Base-by-base conservation (phyloP, 768 basidiomycete species). In the Tylopilus sp. region DNA sequence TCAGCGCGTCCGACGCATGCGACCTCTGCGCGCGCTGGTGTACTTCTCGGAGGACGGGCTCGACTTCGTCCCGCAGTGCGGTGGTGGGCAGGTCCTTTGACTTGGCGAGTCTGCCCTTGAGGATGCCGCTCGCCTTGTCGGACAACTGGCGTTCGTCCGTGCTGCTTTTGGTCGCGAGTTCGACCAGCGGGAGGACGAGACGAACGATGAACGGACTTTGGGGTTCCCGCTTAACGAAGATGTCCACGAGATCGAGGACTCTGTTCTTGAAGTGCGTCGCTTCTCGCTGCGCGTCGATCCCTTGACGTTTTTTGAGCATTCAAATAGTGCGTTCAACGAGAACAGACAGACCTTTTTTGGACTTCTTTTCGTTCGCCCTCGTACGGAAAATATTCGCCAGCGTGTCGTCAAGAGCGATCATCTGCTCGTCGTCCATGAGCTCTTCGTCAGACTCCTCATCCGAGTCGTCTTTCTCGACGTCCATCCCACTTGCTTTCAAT, bases 201-300 rank as follows among this genome's bases (percentile, higher is more conserved):
- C 79, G 82, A 34, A 91, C 62, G 48, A 84, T 71, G 50, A 86
- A 76, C 1, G 85, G 77, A 65, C 81, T 96, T n/a, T 83, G 75
- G 2, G 88, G 79, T 59, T 92, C 87, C 62, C 83, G 86, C 66
- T 83, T 88, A 58, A 88, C 71, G 72, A 85, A 95, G 22, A 80
- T 83, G 49, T 98, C 94, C 53, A 98, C 79, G n/a, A 99, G 81
- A 69, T 98, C 96, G 26, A 99, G 84, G 26, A 97, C 88, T 13
- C 95, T 86, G 68, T 91, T 93, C 69, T 96, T 98, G 83, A 97
- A 98, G 71, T 98, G 89, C 6, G 91, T 88, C 4, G 93, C 92
- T 71, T 96, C 90, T 42, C 89, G 80, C 65, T 94, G 89, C 28
- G 81, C 83, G 63, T 85, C 82, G 63, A 82, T 66, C 50, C 78